Percentiles rank a stretch among this genome's conserved stretches.
Conservation (phyloP, 1,284 basidiomycete species). For the Omphalotus olearius region DNA sequence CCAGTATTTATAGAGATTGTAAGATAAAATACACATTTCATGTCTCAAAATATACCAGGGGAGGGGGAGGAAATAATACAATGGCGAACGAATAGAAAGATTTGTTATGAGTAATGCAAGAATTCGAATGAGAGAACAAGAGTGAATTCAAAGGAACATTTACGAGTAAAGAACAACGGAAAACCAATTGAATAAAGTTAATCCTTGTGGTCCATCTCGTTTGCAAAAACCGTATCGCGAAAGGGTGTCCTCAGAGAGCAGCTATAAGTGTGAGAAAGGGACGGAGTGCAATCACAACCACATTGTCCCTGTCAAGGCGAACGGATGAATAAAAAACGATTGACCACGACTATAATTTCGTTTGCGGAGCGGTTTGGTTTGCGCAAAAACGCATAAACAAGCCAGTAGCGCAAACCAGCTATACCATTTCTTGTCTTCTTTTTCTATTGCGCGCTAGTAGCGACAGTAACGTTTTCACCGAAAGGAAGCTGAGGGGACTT, state of each 20-base stretch:
- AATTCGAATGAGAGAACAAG: neutral
- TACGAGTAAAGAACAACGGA: neutral
- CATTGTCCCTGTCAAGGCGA: slow-evolving; percentile 38
- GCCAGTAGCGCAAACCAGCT: slow-evolving; percentile 12
- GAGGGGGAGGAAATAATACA: neutral
- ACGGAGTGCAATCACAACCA: neutral
- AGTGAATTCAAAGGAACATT: neutral
- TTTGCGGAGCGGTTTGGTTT: slow-evolving; percentile 20
- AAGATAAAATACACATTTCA: slow-evolving; percentile 2
- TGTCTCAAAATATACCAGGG: slow-evolving; percentile 3
- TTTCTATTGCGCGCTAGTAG: slow-evolving; percentile 48
- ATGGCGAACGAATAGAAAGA: neutral
- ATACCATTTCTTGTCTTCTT: slow-evolving; percentile 12
- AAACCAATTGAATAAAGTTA: too few species aligned
- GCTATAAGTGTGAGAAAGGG: neutral
- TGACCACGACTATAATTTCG: slow-evolving; percentile 25
- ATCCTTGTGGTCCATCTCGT: neutral
- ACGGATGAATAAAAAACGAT: slow-evolving; percentile 48
- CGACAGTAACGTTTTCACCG: slow-evolving; percentile 58
- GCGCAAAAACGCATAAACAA: slow-evolving; percentile 15
- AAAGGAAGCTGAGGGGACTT: slow-evolving; percentile 62
- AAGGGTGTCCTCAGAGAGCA: neutral
- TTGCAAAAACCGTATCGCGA: neutral
- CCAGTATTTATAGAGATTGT: neutral
- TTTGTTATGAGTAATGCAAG: neutral